phyloP scores from a whole-genome alignment of 169 alveolate species.

The Plasmodium adleri region DNA sequence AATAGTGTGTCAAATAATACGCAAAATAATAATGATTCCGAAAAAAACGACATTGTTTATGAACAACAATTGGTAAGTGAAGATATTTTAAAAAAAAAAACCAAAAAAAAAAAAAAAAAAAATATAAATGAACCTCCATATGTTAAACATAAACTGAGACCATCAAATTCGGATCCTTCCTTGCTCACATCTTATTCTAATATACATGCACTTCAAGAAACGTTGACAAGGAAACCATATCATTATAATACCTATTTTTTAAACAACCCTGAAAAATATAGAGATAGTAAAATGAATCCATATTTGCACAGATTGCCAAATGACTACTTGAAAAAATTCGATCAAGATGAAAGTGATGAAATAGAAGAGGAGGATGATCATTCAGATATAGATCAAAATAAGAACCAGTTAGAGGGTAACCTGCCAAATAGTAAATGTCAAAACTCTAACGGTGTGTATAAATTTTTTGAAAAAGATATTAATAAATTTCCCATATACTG shows the following conservation, averaged over 20 bases:
- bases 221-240: slow-evolving; percentile 80
- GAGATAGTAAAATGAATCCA: slow-evolving; percentile 21
- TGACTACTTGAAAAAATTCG: slow-evolving; percentile 42
- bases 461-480: slow-evolving; percentile 26
- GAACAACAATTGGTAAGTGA: neutral
- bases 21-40: too few relatives aligned
- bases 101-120: slow-evolving; percentile 27
- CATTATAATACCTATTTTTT: slow-evolving; percentile 76
- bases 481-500: slow-evolving; percentile 64
- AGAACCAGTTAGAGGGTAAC: neutral
- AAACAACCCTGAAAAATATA: slow-evolving; percentile 66
- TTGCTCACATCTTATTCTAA: slow-evolving; percentile 80
- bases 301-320: slow-evolving; percentile 52
- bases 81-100: neutral
- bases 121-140: slow-evolving; percentile 74
- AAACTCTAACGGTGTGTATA: neutral
- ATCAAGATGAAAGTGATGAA: slow-evolving; percentile 13
- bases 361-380: neutral
- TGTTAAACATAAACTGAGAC: slow-evolving; percentile 79
- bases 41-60: too few relatives aligned
- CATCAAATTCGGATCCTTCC: slow-evolving; percentile 84
- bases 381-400: neutral
- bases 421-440: too few relatives aligned
- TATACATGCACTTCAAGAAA: slow-evolving; percentile 82
- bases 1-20: too few relatives aligned